A percentile compares a stretch with the other conserved stretches of the same genome.
These are phyloP conservation scores for Cucurbita argyrosperma DNA, from an alignment of 306 rosid genomes.

Conservation along the genomic window DNA sequence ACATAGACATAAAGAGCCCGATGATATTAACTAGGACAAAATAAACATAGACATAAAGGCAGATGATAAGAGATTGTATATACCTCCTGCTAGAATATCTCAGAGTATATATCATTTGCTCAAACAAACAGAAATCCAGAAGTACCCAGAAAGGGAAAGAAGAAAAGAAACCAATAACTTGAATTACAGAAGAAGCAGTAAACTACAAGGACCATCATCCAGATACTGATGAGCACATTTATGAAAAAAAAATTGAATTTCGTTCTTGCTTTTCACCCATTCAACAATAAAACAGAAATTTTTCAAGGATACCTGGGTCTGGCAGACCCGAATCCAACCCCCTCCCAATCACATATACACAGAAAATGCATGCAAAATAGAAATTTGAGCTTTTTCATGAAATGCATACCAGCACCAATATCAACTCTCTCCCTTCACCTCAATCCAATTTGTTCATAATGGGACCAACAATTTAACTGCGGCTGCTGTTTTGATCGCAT, in stretches of 20 bases:
- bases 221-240: conserved; percentile 2
- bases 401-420: too few species aligned
- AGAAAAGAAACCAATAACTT: background rate
- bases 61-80: too few species aligned
- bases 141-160: background rate
- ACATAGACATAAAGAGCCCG: too few species aligned
- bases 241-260: conserved; percentile 1
- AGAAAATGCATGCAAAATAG: too few species aligned
- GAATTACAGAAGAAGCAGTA: conserved; percentile 4
- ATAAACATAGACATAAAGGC: too few species aligned
- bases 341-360: background rate
- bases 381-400: too few species aligned
- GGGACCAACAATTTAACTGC: too few species aligned
- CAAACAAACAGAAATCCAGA: background rate
- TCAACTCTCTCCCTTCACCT: too few species aligned
- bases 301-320: background rate
- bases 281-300: conserved; percentile 1
- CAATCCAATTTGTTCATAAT: too few species aligned
- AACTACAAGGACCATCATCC: background rate
- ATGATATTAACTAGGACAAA: too few species aligned
- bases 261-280: conserved; percentile 4
- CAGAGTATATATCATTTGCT: background rate
- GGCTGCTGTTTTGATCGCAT: too few species aligned
- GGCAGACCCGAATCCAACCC: background rate
- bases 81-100: background rate